These are phyloP conservation scores for Asterophora lycoperdoides DNA, from an alignment of 768 basidiomycete species.

Conservation along the genomic window DNA sequence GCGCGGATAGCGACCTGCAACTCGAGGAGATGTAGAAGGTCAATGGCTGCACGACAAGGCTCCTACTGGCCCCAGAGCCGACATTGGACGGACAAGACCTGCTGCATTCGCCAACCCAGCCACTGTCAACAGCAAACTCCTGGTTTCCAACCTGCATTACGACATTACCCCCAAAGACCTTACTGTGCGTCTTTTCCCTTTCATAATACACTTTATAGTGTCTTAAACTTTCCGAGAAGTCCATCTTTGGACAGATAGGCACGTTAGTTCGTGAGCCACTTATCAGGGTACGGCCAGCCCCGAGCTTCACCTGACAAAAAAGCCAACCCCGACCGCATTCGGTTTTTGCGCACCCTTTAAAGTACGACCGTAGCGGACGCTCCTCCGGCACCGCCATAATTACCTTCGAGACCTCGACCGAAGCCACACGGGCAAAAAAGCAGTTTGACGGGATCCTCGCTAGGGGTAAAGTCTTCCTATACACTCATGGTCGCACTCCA, in stretches of 20 bases:
- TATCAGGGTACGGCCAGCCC: slow-evolving; percentile 89
- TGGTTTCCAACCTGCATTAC: slow-evolving; percentile 88
- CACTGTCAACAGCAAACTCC: slow-evolving; percentile 47
- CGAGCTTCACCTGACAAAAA: slow-evolving; percentile 59
- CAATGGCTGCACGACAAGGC: slow-evolving; percentile 79
- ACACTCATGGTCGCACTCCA: background rate
- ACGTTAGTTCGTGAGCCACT: slow-evolving; percentile 89
- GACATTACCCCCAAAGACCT: slow-evolving; percentile 88
- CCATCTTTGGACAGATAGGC: slow-evolving; percentile 89
- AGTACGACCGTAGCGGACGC: slow-evolving; percentile 96
- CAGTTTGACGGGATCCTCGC: slow-evolving; percentile 84
- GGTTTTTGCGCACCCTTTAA: slow-evolving; percentile 35
- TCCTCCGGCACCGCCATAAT: slow-evolving; percentile 81
- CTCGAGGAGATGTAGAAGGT: slow-evolving; percentile 50
- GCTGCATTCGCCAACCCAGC: slow-evolving; percentile 30
- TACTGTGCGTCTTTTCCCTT: slow-evolving; percentile 49
- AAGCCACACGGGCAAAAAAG: slow-evolving; percentile 81
- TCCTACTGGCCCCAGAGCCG: slow-evolving; percentile 37
- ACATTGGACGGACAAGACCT: slow-evolving; percentile 23
- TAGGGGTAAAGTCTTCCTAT: slow-evolving; percentile 56
- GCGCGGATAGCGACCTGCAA: slow-evolving; percentile 46
- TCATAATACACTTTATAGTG: background rate
- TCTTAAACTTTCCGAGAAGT: slow-evolving; percentile 35
- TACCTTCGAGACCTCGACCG: slow-evolving; percentile 70
- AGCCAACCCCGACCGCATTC: slow-evolving; percentile 44